phyloP scores from a whole-genome alignment of 2,329 filamentous ascomycete genomes.

The Blastomyces gilchristii region DNA sequence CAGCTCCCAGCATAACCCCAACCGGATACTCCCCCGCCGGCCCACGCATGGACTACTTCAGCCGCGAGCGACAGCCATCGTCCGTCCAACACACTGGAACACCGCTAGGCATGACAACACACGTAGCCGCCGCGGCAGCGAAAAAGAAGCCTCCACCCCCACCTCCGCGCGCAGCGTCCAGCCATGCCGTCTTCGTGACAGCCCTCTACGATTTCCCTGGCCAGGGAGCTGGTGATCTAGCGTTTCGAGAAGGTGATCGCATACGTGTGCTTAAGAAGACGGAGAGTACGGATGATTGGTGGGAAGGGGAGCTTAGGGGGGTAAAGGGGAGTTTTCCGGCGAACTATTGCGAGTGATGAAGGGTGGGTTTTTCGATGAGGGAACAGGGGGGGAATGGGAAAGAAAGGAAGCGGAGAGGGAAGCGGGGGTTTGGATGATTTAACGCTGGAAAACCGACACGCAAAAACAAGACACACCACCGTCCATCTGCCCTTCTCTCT shows the following conservation, averaged over 20 bases:
- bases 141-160: slow-evolving; percentile 71
- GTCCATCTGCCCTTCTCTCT: neutral
- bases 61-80: slow-evolving; percentile 29
- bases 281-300: slow-evolving; percentile 74
- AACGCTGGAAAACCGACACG: too few relatives aligned
- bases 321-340: slow-evolving; percentile 65
- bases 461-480: too few relatives aligned
- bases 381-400: too few relatives aligned
- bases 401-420: neutral
- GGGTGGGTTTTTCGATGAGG: neutral
- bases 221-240: slow-evolving; percentile 58
- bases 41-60: slow-evolving; percentile 39
- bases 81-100: slow-evolving; percentile 23
- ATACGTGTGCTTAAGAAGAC: slow-evolving; percentile 73
- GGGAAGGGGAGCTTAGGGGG: slow-evolving; percentile 67
- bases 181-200: slow-evolving; percentile 49
- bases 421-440: neutral
- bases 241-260: slow-evolving; percentile 64
- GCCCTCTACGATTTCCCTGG: slow-evolving; percentile 68
- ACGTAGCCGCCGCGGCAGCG: slow-evolving; percentile 31
- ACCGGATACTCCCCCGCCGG: slow-evolving; percentile 30
- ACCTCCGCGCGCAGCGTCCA: slow-evolving; percentile 43
- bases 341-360: slow-evolving; percentile 60
- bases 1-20: slow-evolving; percentile 22
- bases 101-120: slow-evolving; percentile 30